phyloP scores from a whole-genome alignment of 1,284 basidiomycete species.

The Marasmius sp. region DNA sequence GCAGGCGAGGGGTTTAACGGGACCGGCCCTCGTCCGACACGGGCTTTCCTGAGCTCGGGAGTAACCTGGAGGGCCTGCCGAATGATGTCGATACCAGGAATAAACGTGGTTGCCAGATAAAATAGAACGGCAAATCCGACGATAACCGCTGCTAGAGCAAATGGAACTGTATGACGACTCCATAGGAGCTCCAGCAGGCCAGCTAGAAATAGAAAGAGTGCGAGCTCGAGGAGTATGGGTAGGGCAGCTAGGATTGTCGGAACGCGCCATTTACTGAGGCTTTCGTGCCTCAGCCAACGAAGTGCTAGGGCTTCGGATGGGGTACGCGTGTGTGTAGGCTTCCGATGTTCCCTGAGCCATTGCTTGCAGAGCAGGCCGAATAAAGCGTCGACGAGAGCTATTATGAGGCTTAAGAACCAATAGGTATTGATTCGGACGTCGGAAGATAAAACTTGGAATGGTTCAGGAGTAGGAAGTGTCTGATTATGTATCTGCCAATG shows the following conservation, averaged over 20 bases:
- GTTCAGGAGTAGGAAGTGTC: neutral
- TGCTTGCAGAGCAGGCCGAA: slow-evolving; percentile 12
- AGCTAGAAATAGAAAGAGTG: slow-evolving; percentile 4
- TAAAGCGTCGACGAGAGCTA: slow-evolving; percentile 2
- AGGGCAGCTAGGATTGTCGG: neutral
- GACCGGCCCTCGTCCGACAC: too few relatives aligned
- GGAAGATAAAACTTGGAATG: neutral
- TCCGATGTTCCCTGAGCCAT: slow-evolving; percentile 10
- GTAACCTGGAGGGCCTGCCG: too few relatives aligned
- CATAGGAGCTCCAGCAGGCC: slow-evolving; percentile 7
- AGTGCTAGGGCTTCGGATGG: neutral
- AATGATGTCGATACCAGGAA: neutral
- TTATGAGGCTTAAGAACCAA: slow-evolving; percentile 10
- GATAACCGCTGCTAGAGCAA: neutral
- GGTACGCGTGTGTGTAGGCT: neutral
- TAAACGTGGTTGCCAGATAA: neutral
- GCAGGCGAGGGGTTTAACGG: neutral
- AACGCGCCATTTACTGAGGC: neutral
- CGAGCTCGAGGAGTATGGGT: slow-evolving; percentile 2
- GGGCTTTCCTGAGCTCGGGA: neutral
- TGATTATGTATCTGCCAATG: neutral
- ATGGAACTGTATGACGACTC: neutral
- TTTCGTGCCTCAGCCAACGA: neutral
- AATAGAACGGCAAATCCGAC: slow-evolving; percentile 1
- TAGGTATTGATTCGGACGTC: slow-evolving; percentile 2